Base-by-base conservation (phyloP, 768 basidiomycete genomes). In the Trametes meyenii region DNA sequence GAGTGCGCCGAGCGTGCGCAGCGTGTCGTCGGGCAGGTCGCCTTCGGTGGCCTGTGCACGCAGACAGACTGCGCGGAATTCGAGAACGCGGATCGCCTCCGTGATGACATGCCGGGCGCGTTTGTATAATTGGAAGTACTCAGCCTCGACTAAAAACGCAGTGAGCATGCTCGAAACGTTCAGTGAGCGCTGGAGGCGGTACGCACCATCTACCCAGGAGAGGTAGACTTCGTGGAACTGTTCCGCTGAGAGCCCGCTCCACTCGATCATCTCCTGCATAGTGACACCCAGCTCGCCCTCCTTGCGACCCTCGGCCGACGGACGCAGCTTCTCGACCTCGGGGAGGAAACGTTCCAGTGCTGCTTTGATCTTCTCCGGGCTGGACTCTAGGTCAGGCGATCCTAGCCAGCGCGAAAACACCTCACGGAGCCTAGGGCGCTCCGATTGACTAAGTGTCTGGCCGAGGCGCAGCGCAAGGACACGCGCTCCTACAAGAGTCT, bases 101-200 rank as follows among this genome's bases (percentile, higher is more conserved):
- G 84, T 79, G 72, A 88, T 84, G 52, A 94, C 90, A 69, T 96
- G 94, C 70, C 83, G 86, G 5, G 88, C 85, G 58, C 94, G 85
- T 66, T 88, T 88, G 79, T 90, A 92, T 16, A 96, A 74, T 70
- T 93, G 88, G 78, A 94, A 94, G 73, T 86, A 78, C 1, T 83
- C 85, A 13, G 91, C 85, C 73, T 94, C 88, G 40, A 92, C 92
- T 92, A 69, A 2, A 64, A 17, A 29, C 23, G 17, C 16, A n/a
- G 40, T 24, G 8, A 39, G 26, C 35, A 21, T 14, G 26, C 33
- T 8, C 17, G 48, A 19, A 36, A 14, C 5, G 35, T 7, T 26
- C 2, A 29, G 45, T n/a, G 48, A 7, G 54, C 17, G 24, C 2
- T 24, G 35, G 33, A 50, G 35, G 51, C 26, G 26, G 14, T 4